Evolutionary conservation across 305 asterid genomes (phyloP).

Genomic region (Fraxinus sp.): DNA sequence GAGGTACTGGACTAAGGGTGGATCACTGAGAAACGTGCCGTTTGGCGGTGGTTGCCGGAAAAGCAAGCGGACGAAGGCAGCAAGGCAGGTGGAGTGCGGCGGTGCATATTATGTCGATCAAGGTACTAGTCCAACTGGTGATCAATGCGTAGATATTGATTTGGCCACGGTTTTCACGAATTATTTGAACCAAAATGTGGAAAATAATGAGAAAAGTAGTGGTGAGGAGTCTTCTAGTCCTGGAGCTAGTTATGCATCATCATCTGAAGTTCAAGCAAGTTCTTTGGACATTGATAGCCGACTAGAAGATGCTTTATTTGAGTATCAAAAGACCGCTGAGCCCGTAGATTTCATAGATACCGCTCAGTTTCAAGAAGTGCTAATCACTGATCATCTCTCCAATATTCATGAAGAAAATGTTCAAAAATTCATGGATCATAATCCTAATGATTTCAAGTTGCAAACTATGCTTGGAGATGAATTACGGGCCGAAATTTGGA

Average conservation of each 20-base stretch:
- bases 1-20: slow-evolving; percentile 92
- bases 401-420: slow-evolving; percentile 29
- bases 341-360: slow-evolving; percentile 21
- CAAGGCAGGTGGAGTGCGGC: slow-evolving; percentile 19
- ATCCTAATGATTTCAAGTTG: slow-evolving; percentile 34
- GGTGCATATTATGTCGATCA: not conserved
- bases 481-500: slow-evolving; percentile 28
- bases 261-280: slow-evolving; percentile 30
- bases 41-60: slow-evolving; percentile 75
- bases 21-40: slow-evolving; percentile 73
- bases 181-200: slow-evolving; percentile 46
- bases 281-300: slow-evolving; percentile 35
- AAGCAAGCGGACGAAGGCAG: slow-evolving; percentile 49
- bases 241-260: slow-evolving; percentile 52
- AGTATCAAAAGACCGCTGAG: slow-evolving; percentile 23
- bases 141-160: slow-evolving; percentile 36
- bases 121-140: not conserved
- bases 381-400: slow-evolving; percentile 19
- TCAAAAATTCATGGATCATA: slow-evolving; percentile 42
- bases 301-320: slow-evolving; percentile 31
- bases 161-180: slow-evolving; percentile 66
- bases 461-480: slow-evolving; percentile 48
- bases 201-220: not conserved
- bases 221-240: slow-evolving; percentile 42
- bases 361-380: slow-evolving; percentile 27